Evolutionary conservation across 1,139 yeast species (phyloP), one percentile per base, ranked within the genome.

Genomic region (Saccharomyces uvarum): DNA sequence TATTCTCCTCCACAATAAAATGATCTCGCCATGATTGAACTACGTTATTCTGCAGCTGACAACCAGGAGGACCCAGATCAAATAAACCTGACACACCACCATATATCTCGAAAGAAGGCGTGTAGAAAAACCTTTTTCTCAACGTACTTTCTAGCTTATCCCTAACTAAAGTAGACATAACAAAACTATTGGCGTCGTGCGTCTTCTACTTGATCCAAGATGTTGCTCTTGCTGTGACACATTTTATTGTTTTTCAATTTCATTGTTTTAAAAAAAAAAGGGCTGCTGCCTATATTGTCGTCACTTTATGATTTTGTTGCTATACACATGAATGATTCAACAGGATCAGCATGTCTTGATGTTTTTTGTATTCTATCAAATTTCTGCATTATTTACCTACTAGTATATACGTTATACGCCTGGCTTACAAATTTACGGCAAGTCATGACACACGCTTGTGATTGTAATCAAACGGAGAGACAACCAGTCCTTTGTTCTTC

Each of bases 11-110:
- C 62, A 95, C 79, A 60, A 95, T 84, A 71, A 95, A 95, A 75
- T 95, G 99, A 73, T 91, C 93, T 78, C 98, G 86, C 99, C 99
- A 95, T 50, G 83, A 81, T 69, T 95, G 99, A 59, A 95, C 77
- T 61, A 95, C 81, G 73, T 93, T 93, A 66, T 97, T 96, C 77
- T 93, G 98, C 73, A 95, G 82, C 13, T 98, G 95, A 77, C 98
- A 91, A 58, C 99, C 99, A 71, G 99, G 97, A 59, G 99, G 99
- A 75, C 99, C 99, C 70, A 90, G 95, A 73, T 95, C 99, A 72
- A 88, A 95, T 57, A 95, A 79, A 62, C 99, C 99, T 53, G 97
- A 88, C 51, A 95, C 98, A 72, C 99, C 99, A 62, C 99, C 99
- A 71, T 95, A 95, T 60, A 93, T 83, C 70, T 95, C 99, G 69